Evolutionary conservation across 768 basidiomycete species (phyloP), one percentile per base, ranked within the genome.

Genomic region (Amanita phalloides): DNA sequence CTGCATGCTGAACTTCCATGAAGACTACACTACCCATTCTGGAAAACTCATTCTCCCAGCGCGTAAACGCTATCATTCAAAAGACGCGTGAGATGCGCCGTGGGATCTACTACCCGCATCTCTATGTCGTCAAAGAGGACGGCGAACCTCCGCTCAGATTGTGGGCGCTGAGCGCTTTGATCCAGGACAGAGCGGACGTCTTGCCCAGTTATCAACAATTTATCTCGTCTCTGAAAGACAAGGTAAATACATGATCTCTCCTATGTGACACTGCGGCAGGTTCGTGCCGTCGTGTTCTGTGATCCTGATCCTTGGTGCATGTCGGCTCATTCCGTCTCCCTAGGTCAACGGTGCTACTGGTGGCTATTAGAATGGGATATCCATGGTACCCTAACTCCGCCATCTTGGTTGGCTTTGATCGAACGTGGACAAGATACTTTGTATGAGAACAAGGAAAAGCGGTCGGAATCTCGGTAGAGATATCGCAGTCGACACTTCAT

Each of bases 71-170:
- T 1, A 79, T 99, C 60, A 71, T 99, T 53, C 88, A 90, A 68
- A 98, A 98, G 73, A 90, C 86, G 13, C 79, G 96, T 14, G 96
- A 98, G 69, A 79, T 91, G 76, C 85, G 96, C 45, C 78, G 92
- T 37, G 93, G 94, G 11, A 82, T 86, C 4, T 98, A 97, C 65
- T 85, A 87, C 62, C 91, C 91, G 6, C 92, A 97, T 64, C 71
- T 99, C 6, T 99, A 97, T 61, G 74, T 97, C 48, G 93, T 98
- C 61, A 99, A 98, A 70, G 93, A 97, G 65, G 96, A 99, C 58
- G 95, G 93, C 54, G 96, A 99, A 67, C 89, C 92, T 5, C 86
- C 93, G 42, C 72, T 99, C 61, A 76, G 94, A 55, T 76, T 93
- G 54, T 99, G 96, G 96, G 96, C 95, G 0, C 76, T 99, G 55